Base-by-base conservation (phyloP, 345 rosid species). In the Ricinus communis region DNA sequence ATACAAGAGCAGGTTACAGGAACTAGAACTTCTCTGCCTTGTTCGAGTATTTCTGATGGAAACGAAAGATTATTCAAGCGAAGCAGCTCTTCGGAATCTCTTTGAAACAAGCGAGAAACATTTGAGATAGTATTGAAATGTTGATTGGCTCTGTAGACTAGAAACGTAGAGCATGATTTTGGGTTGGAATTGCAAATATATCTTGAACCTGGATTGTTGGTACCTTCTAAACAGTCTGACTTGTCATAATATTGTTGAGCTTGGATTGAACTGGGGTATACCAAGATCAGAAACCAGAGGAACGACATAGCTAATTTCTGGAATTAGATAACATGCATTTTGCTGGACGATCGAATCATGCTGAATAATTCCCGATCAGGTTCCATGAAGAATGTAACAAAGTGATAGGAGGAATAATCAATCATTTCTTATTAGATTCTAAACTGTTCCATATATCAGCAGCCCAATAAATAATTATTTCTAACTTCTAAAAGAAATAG, bases 1-100 rank as follows among this genome's bases (percentile, higher is more conserved):
- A 69, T 62, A 58, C 89, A 86, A 58, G 70, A 83, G 41, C 90
- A 88, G 0, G 0, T 28, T 40, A 80, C 62, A 5, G 87, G 87
- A 66, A 88, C 24, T 43, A 86, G 77, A 69, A 88, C 71, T 76
- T 88, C 93, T 43, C 80, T 82, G 15, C 81, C 85, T 40, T 54
- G 76, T 57, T 71, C 51, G 8, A 86, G 83, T 8, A 43, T 46
- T 11, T 78, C 75, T 8, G 52, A 36, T 40, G 78, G 38, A 13
- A 79, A 74, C 16, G 62, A 25, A 1, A 82, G 65, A 9, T 60
- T 46, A 75, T 81, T 85, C 69, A 68, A 16, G 51, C 41, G 69
- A 63, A 77, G 84, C 5, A 86, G 47, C 40, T 72, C 56, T 0
- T 53, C 73, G 6, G 72, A 19, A 31, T 76, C 71, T 28, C 43